Conservation (phyloP, 2,329 filamentous ascomycete species). For the Cladophialophora exuberans region DNA sequence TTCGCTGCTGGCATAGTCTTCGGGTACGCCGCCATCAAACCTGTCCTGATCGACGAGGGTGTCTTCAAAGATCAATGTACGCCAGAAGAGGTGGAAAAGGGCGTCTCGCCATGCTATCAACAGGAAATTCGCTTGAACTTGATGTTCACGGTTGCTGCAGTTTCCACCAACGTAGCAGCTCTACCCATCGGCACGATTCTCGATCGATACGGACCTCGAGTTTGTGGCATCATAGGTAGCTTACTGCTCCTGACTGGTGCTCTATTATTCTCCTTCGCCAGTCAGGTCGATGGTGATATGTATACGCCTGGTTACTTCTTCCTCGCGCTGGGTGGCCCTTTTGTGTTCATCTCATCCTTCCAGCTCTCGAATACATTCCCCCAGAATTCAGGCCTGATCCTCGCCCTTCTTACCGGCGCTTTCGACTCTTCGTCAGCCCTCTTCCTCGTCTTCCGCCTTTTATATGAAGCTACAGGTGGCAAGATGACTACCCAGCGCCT, state of each 20-base stretch:
- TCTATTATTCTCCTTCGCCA: constrained; percentile 70
- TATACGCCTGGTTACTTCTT: constrained; percentile 75
- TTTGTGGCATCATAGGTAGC: constrained; percentile 73
- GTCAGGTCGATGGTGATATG: constrained; percentile 70
- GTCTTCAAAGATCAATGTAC: constrained; percentile 71
- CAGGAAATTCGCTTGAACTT: constrained; percentile 72
- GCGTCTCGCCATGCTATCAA: constrained; percentile 58
- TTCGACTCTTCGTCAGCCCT: constrained; percentile 82
- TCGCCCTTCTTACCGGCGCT: constrained; percentile 77
- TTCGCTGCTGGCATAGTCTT: constrained; percentile 80
- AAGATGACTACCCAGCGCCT: constrained; percentile 67
- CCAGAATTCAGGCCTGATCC: constrained; percentile 73
- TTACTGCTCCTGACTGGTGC: constrained; percentile 71
- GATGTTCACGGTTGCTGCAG: constrained; percentile 90
- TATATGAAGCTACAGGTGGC: constrained; percentile 64
- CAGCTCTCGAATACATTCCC: constrained; percentile 86
- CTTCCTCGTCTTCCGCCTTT: constrained; percentile 73
- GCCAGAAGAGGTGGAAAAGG: constrained; percentile 52
- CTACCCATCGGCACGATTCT: constrained; percentile 83
- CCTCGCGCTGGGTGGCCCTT: constrained; percentile 76
- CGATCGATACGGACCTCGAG: constrained; percentile 77
- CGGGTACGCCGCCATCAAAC: constrained; percentile 83
- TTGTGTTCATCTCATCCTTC: constrained; percentile 81
- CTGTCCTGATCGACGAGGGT: constrained; percentile 72
- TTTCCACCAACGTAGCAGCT: constrained; percentile 84